Evolutionary conservation across 371 early-diverging fungal species (phyloP).

Genomic region (Lichtheimia corymbifera): DNA sequence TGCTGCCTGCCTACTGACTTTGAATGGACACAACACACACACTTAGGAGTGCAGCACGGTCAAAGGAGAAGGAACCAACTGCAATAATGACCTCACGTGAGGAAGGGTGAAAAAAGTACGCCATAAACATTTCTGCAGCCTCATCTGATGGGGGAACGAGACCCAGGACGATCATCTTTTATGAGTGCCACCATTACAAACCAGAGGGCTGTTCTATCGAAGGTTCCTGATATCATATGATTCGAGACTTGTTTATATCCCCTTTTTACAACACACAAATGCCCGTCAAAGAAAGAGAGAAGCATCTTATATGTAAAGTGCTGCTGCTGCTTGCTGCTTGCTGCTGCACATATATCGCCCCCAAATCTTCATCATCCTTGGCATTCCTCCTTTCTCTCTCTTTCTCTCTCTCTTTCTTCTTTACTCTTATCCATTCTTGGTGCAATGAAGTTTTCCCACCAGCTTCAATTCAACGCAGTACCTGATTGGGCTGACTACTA

Average conservation of each 20-base stretch:
- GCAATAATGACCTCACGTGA: too few relatives aligned
- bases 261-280: background rate
- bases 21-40: background rate
- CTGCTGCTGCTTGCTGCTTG: background rate
- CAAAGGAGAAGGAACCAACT: too few relatives aligned
- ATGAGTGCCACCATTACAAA: too few relatives aligned
- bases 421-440: background rate
- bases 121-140: constrained; percentile 11
- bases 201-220: background rate
- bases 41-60: background rate
- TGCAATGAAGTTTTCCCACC: constrained; percentile 63
- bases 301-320: background rate
- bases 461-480: constrained; percentile 85
- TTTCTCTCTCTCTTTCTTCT: background rate
- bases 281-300: background rate
- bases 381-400: background rate
- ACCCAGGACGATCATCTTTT: too few relatives aligned
- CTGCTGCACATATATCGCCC: constrained; percentile 4
- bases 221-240: constrained; percentile 2
- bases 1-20: background rate
- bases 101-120: background rate
- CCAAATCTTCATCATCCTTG: background rate
- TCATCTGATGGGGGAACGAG: background rate
- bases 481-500: constrained; percentile 91
- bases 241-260: background rate